A percentile compares a stretch with the other conserved stretches of the same genome.
These are phyloP conservation scores for Striga asiatica DNA, from an alignment of 257 asterid species.

Conservation along the genomic window DNA sequence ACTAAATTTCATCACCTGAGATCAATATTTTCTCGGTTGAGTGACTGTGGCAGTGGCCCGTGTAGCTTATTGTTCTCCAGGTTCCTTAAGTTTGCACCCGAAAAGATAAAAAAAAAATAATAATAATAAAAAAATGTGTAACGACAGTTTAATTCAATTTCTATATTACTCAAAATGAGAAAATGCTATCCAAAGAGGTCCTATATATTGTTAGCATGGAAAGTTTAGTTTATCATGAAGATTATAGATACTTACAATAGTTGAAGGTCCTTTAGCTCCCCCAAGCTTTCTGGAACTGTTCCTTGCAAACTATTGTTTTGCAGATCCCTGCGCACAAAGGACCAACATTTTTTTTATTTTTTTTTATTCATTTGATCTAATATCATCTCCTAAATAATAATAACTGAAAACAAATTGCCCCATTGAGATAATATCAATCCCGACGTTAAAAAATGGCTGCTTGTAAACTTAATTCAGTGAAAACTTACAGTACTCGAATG, in stretches of 20 bases:
- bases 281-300: slow-evolving; percentile 61
- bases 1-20: slow-evolving; percentile 39
- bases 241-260: slow-evolving; percentile 46
- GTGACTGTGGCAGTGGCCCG: slow-evolving; percentile 85
- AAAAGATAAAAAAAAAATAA: too few relatives aligned
- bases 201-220: too few relatives aligned
- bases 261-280: slow-evolving; percentile 65
- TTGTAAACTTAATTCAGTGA: too few relatives aligned
- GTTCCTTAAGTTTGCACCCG: slow-evolving; percentile 43
- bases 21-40: slow-evolving; percentile 59
- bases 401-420: not conserved
- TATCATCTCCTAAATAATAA: not conserved
- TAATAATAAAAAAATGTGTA: slow-evolving; percentile 3
- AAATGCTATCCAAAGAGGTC: too few relatives aligned
- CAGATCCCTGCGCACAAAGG: slow-evolving; percentile 52
- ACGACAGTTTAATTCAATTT: too few relatives aligned
- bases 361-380: not conserved
- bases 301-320: slow-evolving; percentile 78
- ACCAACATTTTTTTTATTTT: too few relatives aligned
- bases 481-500: slow-evolving; percentile 82
- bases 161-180: too few relatives aligned
- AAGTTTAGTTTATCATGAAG: too few relatives aligned
- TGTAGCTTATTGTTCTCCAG: slow-evolving; percentile 73
- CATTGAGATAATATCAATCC: not conserved
- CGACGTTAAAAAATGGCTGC: not conserved